Percentiles rank a stretch among this genome's conserved stretches.
Conservation (phyloP, 176 grass and related monocot genomes). For the Rhipidocladum racemiflorum region DNA sequence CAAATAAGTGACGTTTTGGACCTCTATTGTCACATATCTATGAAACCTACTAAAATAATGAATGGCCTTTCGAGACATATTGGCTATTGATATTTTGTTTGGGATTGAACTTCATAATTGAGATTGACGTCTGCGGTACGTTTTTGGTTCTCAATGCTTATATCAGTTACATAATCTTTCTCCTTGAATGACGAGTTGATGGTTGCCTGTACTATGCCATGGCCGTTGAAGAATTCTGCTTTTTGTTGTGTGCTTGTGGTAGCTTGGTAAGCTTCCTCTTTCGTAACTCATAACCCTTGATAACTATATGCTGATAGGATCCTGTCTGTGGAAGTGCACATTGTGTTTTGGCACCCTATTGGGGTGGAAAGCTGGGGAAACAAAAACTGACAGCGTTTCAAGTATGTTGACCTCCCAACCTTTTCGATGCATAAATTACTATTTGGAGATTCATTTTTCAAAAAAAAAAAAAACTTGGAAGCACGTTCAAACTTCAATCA, state of each 20-base stretch:
- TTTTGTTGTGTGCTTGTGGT: neutral
- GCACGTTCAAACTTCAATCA: neutral
- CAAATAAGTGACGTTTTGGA: too few species aligned
- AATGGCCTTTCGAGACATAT: neutral
- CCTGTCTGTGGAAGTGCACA: slow-evolving; percentile 72
- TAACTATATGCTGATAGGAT: slow-evolving; percentile 39
- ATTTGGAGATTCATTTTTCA: neutral
- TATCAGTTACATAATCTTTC: too few species aligned
- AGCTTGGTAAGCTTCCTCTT: neutral
- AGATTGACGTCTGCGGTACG: too few species aligned
- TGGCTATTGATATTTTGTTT: neutral
- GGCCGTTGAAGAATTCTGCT: too few species aligned
- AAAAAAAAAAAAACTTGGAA: neutral
- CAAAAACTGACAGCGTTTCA: slow-evolving; percentile 54
- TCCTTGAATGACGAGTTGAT: too few species aligned
- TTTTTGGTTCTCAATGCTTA: too few species aligned
- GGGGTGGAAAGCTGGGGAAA: slow-evolving; percentile 71
- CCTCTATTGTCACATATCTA: too few species aligned
- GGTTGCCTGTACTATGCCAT: too few species aligned
- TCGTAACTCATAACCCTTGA: neutral
- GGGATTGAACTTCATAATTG: too few species aligned
- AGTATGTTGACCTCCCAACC: slow-evolving; percentile 20
- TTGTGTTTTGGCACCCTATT: slow-evolving; percentile 66
- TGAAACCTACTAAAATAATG: too few species aligned
- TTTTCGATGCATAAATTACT: neutral